Percentiles rank a stretch among this genome's conserved stretches.
Evolutionary conservation across 257 asterid genomes (phyloP).

Genomic region (Prunella vulgaris): DNA sequence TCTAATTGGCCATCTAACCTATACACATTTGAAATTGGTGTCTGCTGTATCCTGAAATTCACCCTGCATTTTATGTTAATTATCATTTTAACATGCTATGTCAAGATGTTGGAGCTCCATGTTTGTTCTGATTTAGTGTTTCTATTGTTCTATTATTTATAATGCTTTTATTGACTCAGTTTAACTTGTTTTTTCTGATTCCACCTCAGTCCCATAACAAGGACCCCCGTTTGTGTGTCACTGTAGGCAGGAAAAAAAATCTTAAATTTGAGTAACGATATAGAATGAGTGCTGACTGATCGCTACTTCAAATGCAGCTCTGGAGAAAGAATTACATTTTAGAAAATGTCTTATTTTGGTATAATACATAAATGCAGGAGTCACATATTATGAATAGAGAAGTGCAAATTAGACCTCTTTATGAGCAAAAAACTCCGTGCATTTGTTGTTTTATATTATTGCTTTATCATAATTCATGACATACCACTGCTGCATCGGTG

Average conservation of each 20-base stretch:
- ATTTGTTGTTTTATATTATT: background rate
- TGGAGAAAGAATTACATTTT: background rate
- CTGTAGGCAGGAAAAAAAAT: background rate
- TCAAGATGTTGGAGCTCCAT: constrained; percentile 1
- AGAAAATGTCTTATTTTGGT: background rate
- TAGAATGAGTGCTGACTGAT: background rate
- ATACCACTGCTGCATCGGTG: constrained; percentile 15
- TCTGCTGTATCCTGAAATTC: background rate
- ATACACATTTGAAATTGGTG: background rate
- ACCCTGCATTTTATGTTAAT: background rate
- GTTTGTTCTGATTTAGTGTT: background rate
- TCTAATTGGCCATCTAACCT: background rate
- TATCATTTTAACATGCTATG: constrained; percentile 1
- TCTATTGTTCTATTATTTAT: background rate
- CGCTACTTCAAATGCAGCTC: background rate
- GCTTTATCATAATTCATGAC: constrained; percentile 5
- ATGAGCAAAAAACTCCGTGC: background rate
- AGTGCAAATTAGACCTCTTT: background rate
- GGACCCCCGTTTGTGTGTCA: background rate
- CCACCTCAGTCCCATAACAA: background rate
- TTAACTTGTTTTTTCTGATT: background rate
- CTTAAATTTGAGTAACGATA: background rate
- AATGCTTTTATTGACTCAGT: background rate
- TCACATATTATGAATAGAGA: background rate
- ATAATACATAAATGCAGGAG: background rate